These are phyloP conservation scores for Leavenworthia alabamica DNA, from an alignment of 345 rosid genomes.

Conservation along the genomic window DNA sequence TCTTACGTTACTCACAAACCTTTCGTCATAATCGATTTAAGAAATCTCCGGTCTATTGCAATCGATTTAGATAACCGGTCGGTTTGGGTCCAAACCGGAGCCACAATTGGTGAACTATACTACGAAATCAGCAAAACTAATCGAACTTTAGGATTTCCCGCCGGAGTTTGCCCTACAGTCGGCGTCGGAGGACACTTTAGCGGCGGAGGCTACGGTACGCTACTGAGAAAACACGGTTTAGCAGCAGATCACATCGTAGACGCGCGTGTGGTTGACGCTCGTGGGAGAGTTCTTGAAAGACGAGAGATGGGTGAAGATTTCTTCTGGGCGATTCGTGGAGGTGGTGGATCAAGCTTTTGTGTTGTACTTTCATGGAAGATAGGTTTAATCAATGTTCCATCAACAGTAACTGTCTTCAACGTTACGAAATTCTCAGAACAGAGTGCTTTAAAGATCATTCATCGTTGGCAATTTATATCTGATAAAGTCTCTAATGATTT, in stretches of 20 bases:
- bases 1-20: constrained; percentile 44
- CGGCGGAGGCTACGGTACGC: constrained; percentile 54
- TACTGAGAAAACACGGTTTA: constrained; percentile 52
- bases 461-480: constrained; percentile 46
- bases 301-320: constrained; percentile 61
- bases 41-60: constrained; percentile 37
- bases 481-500: constrained; percentile 27
- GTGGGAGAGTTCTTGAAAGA: constrained; percentile 42
- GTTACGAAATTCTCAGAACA: constrained; percentile 30
- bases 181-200: constrained; percentile 59
- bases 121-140: constrained; percentile 35
- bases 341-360: constrained; percentile 61
- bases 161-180: constrained; percentile 52
- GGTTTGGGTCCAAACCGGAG: constrained; percentile 61
- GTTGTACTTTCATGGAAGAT: constrained; percentile 58
- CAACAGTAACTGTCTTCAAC: constrained; percentile 45
- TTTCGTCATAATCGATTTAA: constrained; percentile 43
- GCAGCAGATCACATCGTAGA: constrained; percentile 46
- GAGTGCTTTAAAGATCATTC: constrained; percentile 34
- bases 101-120: constrained; percentile 52
- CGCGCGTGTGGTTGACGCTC: constrained; percentile 43
- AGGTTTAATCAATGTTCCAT: constrained; percentile 36
- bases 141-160: constrained; percentile 44
- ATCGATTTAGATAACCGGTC: constrained; percentile 28
- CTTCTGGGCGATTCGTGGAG: constrained; percentile 77